Base-by-base conservation (phyloP, 2,329 filamentous ascomycete species). In the Exophiala lecanii-corni region DNA sequence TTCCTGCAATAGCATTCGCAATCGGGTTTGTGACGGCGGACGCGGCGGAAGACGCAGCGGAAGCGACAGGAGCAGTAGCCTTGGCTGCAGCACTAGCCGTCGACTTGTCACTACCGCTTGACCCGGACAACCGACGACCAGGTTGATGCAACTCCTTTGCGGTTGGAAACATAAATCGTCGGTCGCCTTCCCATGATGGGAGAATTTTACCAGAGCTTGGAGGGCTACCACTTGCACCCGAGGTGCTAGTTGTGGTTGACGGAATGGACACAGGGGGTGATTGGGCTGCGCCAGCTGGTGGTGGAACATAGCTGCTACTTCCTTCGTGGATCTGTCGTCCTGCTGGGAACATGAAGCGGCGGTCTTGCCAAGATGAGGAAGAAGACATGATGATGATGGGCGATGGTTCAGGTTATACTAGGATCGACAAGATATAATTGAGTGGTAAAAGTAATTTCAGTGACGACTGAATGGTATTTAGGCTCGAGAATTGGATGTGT, bases 21-120 rank as follows among this genome's bases (percentile, higher is more conserved):
- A 49, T 36, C 12, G 23, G 23, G 12, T 26, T 26, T 7, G 23
- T 7, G 23, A 12, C 7, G 84, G 53, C 97, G 96, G 63, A 89
- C 95, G 55, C 89, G 89, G 74, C 87, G 79, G 46, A 78, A 89
- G 56, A 89, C 89, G 74, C 87, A 79, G 47, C 78, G 89, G 66
- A 79, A 84, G 72, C 77, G 96, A 47, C 81, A 87, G 36, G 86
- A 86, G 69, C 34, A 30, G n/a, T 23, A 5, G 41, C 17, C 6
- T 38, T 30, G 18, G 28, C 40, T 25, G 23, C 15, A 34, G 32
- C 26, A 16, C 28, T 15, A 25, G 25, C 13, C 32, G 23, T 28
- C 18, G 13, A 26, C 3, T 33, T 38, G 19, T 35, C 43, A 19
- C 19, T 43, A n/a, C 31, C 45, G 33, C 41, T 43, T 17, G 46